Conservation (phyloP, 441 rosid genomes). For the Gossypium trilobum region DNA sequence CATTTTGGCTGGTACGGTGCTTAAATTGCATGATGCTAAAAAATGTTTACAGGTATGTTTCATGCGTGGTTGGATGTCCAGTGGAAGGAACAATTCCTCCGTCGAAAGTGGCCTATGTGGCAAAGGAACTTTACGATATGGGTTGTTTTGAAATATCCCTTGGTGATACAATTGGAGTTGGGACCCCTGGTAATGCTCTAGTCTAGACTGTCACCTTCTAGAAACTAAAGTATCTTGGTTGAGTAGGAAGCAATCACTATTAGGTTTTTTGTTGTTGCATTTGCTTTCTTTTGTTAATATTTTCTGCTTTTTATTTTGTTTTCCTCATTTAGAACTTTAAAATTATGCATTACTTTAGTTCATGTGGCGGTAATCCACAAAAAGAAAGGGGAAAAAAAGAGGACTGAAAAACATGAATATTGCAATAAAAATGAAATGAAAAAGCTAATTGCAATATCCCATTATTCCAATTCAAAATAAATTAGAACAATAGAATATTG, state of each 20-base stretch:
- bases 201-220: not conserved
- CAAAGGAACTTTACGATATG: conserved; percentile 76
- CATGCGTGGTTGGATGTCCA: conserved; percentile 91
- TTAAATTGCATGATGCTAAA: conserved; percentile 14
- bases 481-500: not conserved
- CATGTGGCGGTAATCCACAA: not conserved
- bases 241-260: not conserved
- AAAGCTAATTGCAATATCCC: not conserved
- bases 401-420: not conserved
- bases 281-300: not conserved
- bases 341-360: not conserved
- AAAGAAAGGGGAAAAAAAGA: not conserved
- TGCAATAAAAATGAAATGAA: not conserved
- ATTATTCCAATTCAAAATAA: not conserved
- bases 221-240: not conserved
- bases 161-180: conserved; percentile 85
- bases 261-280: not conserved
- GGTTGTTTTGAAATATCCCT: conserved; percentile 97
- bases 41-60: conserved; percentile 55
- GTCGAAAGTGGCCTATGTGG: conserved; percentile 77
- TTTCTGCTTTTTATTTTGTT: not conserved
- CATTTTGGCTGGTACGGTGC: conserved; percentile 8
- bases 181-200: conserved; percentile 70
- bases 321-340: not conserved
- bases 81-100: conserved; percentile 72